Percentiles rank a stretch among this genome's conserved stretches.
phyloP scores from a whole-genome alignment of 306 rosid genomes.

The Vigna mungo region DNA sequence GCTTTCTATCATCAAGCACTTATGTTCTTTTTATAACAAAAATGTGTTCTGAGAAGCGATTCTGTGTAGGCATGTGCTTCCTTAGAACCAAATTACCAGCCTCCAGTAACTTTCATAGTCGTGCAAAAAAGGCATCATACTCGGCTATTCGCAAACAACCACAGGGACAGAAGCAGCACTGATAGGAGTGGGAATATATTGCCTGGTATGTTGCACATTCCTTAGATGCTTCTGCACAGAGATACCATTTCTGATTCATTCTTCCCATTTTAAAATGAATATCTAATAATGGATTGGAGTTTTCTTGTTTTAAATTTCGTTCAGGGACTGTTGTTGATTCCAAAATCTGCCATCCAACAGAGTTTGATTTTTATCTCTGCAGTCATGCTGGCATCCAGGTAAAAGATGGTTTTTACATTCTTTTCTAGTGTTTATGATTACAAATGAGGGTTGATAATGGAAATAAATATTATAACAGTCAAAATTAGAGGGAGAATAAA shows the following conservation, averaged over 20 bases:
- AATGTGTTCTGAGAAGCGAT: slow-evolving; percentile 32
- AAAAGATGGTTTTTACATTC: neutral
- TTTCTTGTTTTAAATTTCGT: slow-evolving; percentile 33
- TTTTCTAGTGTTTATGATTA: neutral
- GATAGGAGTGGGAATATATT: slow-evolving; percentile 91
- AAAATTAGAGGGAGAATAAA: slow-evolving; percentile 7
- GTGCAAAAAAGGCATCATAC: slow-evolving; percentile 96
- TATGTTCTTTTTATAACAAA: neutral
- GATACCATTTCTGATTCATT: neutral
- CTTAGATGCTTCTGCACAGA: neutral
- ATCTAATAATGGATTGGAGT: neutral
- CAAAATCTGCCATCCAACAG: slow-evolving; percentile 92
- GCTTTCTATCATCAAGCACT: neutral
- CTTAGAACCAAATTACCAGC: slow-evolving; percentile 92
- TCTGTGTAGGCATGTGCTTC: slow-evolving; percentile 84
- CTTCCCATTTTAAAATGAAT: neutral
- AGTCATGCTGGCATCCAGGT: slow-evolving; percentile 98
- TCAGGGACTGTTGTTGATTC: slow-evolving; percentile 90
- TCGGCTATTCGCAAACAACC: slow-evolving; percentile 81
- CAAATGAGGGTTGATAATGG: neutral
- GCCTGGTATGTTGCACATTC: slow-evolving; percentile 66
- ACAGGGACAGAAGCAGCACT: slow-evolving; percentile 77
- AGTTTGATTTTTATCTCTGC: slow-evolving; percentile 92
- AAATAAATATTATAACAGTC: slow-evolving; percentile 6
- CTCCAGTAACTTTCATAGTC: slow-evolving; percentile 89